Evolutionary conservation across 768 basidiomycete genomes (phyloP).

Genomic region (Coprinopsis strossmayeri): DNA sequence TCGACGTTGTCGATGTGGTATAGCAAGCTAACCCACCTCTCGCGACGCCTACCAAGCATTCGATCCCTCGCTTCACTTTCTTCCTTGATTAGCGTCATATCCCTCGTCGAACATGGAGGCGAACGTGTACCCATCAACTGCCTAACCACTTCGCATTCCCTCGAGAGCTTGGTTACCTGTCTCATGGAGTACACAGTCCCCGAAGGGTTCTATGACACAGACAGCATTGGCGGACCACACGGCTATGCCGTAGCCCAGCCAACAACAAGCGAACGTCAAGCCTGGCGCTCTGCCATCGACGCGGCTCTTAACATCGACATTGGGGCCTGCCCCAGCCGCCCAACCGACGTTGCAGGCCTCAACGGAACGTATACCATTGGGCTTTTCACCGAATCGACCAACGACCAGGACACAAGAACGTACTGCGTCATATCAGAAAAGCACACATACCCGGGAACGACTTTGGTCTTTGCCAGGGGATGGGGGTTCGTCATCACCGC

Average conservation of each 20-base stretch:
- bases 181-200: no score
- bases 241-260: conserved; percentile 1
- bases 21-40: no score
- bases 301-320: not conserved
- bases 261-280: not conserved
- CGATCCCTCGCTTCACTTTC: no score
- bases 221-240: not conserved
- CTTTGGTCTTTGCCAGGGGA: conserved; percentile 3
- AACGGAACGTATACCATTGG: not conserved
- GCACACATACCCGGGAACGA: not conserved
- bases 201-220: not conserved
- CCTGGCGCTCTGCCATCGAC: not conserved
- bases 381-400: conserved; percentile 2
- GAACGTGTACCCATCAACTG: no score
- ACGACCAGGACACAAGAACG: not conserved
- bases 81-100: no score
- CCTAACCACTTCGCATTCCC: no score
- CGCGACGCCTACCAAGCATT: no score
- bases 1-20: no score
- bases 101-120: no score
- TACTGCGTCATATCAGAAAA: conserved; percentile 9
- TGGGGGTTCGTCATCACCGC: conserved; percentile 9
- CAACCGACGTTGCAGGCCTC: not conserved
- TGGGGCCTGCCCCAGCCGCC: not conserved
- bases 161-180: no score